Evolutionary conservation across 192 early-diverging fungal genomes (phyloP), one percentile per base, ranked within the genome.

Genomic region (Coemansia sp.): DNA sequence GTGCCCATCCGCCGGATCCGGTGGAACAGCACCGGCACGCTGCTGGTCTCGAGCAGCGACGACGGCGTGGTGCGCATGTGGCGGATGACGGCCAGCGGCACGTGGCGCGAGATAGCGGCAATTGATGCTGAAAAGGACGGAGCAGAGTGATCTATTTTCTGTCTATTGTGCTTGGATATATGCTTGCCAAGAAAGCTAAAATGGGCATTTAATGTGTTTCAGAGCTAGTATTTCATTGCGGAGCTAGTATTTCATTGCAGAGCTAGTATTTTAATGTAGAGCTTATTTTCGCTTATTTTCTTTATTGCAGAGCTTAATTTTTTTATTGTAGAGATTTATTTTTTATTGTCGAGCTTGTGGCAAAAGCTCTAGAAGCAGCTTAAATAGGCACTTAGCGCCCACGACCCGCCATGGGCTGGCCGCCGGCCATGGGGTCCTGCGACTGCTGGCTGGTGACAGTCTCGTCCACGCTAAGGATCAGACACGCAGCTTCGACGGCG

Each of bases 401-500:
- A 35, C 89, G 86, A 44, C 35, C 35, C n/a, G 68, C 63, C 73
- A 83, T 75, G 31, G 83, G 75, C 45, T 72, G 84, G 45, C 72
- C 83, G 53, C 67, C 76, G 21, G 80, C 81, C 81, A 82, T 82
- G 7, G 69, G 58, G 35, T 86, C 81, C 48, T 95, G 91, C 65
- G 90, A 81, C 69, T 95, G 86, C 22, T 90, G 89, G 72, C 92
- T 98, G 74, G 91, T 94, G 46, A 98, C 87, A 43, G 97, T 98
- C 77, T 98, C 97, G 77, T 98, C 97, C 12, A 98, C 94, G 48
- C 90, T 92, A 47, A 98, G 82, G 50, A 98, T 89, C 80, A 98
- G 76, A 64, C 94, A 97, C 3, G 95, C 97, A 22, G 97, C 97
- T 74, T 98, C 97, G 27, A 90, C 85, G 28, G 97, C 95, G 48